These are phyloP conservation scores for Blastocystis sp. DNA, from an alignment of 352 stramenopile species.

Conservation along the genomic window DNA sequence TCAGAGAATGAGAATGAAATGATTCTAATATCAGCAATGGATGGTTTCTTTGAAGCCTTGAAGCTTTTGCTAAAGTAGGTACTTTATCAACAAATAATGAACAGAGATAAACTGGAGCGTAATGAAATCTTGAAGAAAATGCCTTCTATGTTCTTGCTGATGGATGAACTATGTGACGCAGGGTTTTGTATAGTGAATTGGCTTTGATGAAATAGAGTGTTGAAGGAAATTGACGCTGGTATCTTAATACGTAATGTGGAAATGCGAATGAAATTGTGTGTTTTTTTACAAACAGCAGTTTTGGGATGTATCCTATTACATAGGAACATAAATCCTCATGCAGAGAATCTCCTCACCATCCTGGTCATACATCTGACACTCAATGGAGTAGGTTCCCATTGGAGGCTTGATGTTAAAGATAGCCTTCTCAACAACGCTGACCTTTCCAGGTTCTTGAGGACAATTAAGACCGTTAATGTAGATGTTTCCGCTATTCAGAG, in stretches of 20 bases:
- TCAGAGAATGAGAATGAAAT: slow-evolving; percentile 57
- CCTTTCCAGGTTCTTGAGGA: slow-evolving; percentile 2
- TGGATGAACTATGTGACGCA: slow-evolving; percentile 51
- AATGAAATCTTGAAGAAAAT: slow-evolving; percentile 60
- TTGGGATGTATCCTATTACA: neutral
- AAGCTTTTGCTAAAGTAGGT: slow-evolving; percentile 46
- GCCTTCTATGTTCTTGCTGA: slow-evolving; percentile 57
- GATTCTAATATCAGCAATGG: slow-evolving; percentile 55
- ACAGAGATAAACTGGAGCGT: slow-evolving; percentile 42
- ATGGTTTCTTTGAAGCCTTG: slow-evolving; percentile 50
- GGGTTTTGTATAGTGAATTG: neutral
- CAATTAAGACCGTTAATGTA: slow-evolving; percentile 53
- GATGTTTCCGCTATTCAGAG: slow-evolving; percentile 42
- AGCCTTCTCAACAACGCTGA: slow-evolving; percentile 50
- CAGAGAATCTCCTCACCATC: slow-evolving; percentile 49
- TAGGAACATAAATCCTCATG: slow-evolving; percentile 49
- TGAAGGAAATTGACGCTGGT: slow-evolving; percentile 49
- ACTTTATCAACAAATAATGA: too few species aligned
- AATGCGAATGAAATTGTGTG: slow-evolving; percentile 30
- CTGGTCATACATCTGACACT: slow-evolving; percentile 55
- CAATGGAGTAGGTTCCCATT: slow-evolving; percentile 20
- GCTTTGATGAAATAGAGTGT: neutral
- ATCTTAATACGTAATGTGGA: slow-evolving; percentile 41
- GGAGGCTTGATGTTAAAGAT: slow-evolving; percentile 55
- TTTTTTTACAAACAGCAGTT: neutral